These are phyloP conservation scores for Ambrosiella cleistominuta DNA, from an alignment of 2,329 filamentous ascomycete species.

Conservation along the genomic window DNA sequence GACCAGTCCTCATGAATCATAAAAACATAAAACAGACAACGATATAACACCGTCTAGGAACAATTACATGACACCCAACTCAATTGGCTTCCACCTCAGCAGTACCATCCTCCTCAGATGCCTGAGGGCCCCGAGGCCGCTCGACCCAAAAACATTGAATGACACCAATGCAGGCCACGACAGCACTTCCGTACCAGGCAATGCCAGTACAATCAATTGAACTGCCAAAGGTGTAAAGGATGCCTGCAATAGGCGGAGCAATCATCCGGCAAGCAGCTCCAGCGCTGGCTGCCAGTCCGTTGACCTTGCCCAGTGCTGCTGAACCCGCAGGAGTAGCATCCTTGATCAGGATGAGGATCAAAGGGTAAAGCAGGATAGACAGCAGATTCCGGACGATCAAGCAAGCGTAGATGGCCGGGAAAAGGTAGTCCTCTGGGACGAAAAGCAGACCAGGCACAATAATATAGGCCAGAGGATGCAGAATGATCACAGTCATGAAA, in stretches of 20 bases:
- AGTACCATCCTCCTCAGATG: conserved; percentile 17
- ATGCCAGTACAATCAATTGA: conserved; percentile 38
- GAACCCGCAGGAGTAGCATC: conserved; percentile 38
- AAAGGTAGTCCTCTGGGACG: conserved; percentile 33
- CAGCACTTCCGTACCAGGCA: conserved; percentile 45
- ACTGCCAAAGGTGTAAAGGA: conserved; percentile 42
- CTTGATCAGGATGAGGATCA: conserved; percentile 50
- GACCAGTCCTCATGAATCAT: no score
- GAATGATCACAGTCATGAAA: conserved; percentile 38
- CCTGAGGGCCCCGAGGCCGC: conserved; percentile 15
- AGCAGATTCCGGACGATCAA: conserved; percentile 41
- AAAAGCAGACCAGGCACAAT: conserved; percentile 41
- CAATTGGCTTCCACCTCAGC: neutral
- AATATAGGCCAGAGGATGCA: conserved; percentile 45
- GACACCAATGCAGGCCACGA: conserved; percentile 38
- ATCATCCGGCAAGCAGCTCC: conserved; percentile 50
- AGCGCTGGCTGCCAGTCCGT: conserved; percentile 47
- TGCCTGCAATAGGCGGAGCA: conserved; percentile 46
- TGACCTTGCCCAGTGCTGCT: conserved; percentile 43
- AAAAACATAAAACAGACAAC: neutral
- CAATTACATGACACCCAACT: neutral
- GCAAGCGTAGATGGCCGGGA: conserved; percentile 40
- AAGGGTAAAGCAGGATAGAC: conserved; percentile 46
- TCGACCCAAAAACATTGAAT: conserved; percentile 41
- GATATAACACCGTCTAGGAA: neutral